These are phyloP conservation scores for Eleusine coracana DNA, from an alignment of 176 grass and related monocot genomes.

Conservation along the genomic window DNA sequence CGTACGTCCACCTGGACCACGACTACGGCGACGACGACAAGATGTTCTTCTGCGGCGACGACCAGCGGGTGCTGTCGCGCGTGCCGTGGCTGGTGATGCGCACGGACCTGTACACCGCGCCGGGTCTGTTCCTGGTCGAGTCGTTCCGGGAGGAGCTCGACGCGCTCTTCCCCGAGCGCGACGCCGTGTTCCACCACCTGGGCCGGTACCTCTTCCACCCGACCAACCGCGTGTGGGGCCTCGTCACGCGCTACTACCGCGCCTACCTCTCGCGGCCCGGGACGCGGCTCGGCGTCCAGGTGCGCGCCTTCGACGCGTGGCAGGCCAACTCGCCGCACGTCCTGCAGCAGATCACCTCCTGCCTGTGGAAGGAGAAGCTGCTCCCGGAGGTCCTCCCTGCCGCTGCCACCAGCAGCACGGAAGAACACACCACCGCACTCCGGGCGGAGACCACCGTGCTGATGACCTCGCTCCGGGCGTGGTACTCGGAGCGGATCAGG, in stretches of 20 bases:
- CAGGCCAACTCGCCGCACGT: constrained; percentile 26
- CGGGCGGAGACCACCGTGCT: constrained; percentile 20
- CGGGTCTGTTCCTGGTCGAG: constrained; percentile 53
- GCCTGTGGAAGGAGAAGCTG: constrained; percentile 43
- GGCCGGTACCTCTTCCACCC: constrained; percentile 67
- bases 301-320: constrained; percentile 42
- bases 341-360: constrained; percentile 43
- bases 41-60: constrained; percentile 72
- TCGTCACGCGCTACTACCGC: constrained; percentile 58
- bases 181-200: constrained; percentile 58
- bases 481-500: constrained; percentile 43
- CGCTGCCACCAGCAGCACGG: too few relatives aligned
- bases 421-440: background rate
- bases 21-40: constrained; percentile 56
- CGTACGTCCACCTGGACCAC: constrained; percentile 72
- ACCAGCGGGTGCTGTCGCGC: constrained; percentile 44
- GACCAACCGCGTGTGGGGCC: constrained; percentile 63
- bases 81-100: constrained; percentile 55
- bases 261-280: constrained; percentile 44
- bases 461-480: constrained; percentile 30
- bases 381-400: constrained; percentile 40
- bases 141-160: constrained; percentile 51
- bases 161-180: constrained; percentile 59
- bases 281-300: constrained; percentile 48
- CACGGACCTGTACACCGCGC: constrained; percentile 54